Base-by-base conservation (phyloP, 257 asterid species). In the Solanum neorickii region DNA sequence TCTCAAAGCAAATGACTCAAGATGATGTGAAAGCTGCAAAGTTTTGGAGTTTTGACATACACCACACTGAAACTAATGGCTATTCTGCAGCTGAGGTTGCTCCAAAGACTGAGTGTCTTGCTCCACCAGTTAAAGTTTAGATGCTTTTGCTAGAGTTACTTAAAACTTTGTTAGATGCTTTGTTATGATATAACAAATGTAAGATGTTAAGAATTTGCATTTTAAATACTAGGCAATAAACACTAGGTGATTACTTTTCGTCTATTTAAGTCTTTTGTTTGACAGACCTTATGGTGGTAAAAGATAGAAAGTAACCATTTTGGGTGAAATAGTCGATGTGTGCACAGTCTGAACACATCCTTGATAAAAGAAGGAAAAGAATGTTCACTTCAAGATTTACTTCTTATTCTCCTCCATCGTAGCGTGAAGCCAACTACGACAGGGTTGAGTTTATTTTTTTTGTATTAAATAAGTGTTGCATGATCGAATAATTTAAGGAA, bases 21-120 rank as follows among this genome's bases (percentile, higher is more conserved):
- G 99, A 97, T 41, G 99, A 97, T 84, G 92, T 92, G 39, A 97
- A 93, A 88, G 89, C 93, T 72, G 95, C 96, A 9, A 93, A 93
- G 88, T 56, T 93, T 21, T 95, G 98, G 99, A 96, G 97, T 76
- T 84, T 93, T 15, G 98, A 94, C 59, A 91, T 94, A 86, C 89
- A 87, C 42, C 92, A 87, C n/a, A 13, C 87, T 9, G 77, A 42
- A 18, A 20, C 92, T 49, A 91, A 90, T 25, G 92, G 89, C 76
- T 86, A 86, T 56, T 88, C 87, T n/a, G 94, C 91, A 33, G 93
- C 97, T 9, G 98, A 94, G 90, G 94, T 94, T 89, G 92, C 91
- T 39, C 92, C 96, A 12, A 93, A 92, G 82, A 94, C 94, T 0
- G 94, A 91, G 72, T 49, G 87, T 68, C 90, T 91, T 62, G 89